phyloP scores from a whole-genome alignment of 2,329 filamentous ascomycete species.

The Aureobasidium sp. region DNA sequence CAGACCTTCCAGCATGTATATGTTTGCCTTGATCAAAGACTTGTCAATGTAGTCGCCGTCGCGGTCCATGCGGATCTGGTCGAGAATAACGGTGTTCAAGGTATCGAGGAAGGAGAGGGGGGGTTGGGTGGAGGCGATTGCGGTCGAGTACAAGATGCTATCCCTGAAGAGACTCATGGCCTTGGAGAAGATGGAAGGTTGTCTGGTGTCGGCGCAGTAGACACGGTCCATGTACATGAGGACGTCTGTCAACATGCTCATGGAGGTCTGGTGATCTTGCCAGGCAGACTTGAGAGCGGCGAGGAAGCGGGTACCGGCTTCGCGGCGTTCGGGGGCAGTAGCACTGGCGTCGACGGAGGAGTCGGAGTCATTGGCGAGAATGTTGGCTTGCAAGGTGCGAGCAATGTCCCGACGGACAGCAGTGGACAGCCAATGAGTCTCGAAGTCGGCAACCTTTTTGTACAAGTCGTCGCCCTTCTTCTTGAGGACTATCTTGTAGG shows the following conservation, averaged over 20 bases:
- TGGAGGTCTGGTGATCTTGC: constrained; percentile 82
- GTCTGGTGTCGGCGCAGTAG: constrained; percentile 62
- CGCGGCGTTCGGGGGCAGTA: constrained; percentile 68
- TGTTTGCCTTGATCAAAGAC: constrained; percentile 68
- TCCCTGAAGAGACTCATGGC: constrained; percentile 86
- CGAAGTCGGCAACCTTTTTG: constrained; percentile 67
- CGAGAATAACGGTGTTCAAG: constrained; percentile 72
- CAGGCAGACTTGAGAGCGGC: constrained; percentile 67
- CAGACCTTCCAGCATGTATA: constrained; percentile 81
- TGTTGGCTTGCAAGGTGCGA: constrained; percentile 57
- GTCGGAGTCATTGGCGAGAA: not conserved
- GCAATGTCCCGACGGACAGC: constrained; percentile 65
- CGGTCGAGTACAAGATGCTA: constrained; percentile 60
- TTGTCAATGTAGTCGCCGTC: constrained; percentile 84
- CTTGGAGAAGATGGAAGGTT: constrained; percentile 71
- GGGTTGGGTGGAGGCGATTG: constrained; percentile 33
- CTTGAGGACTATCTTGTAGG: constrained; percentile 86
- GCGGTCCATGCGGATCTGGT: constrained; percentile 87
- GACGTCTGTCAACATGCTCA: constrained; percentile 92
- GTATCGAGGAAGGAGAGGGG: constrained; percentile 58
- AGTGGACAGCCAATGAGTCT: constrained; percentile 68
- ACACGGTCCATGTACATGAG: constrained; percentile 95
- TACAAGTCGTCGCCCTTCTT: constrained; percentile 80
- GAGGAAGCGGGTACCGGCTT: constrained; percentile 76
- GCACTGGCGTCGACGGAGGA: constrained; percentile 35